Evolutionary conservation across 1,139 yeast species (phyloP).

Genomic region (Saccharomyces hybrid): DNA sequence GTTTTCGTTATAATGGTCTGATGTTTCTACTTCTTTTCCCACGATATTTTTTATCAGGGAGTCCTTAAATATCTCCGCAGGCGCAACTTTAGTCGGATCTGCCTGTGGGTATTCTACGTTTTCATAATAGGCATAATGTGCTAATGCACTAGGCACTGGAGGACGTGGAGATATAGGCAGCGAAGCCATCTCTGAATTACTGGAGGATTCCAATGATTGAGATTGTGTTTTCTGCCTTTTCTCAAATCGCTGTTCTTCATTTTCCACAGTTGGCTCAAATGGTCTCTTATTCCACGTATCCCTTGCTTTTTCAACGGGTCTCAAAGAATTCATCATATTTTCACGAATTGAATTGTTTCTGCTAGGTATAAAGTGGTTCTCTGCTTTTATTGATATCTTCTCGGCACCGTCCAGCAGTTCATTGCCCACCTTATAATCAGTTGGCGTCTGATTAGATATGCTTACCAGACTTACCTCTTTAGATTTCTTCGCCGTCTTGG

Average conservation of each 20-base stretch:
- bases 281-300: background rate
- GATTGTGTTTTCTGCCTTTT: background rate
- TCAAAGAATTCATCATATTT: background rate
- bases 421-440: background rate
- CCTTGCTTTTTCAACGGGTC: background rate
- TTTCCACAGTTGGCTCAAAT: background rate
- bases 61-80: slow-evolving; percentile 4
- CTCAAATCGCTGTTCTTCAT: background rate
- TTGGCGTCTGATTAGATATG: background rate
- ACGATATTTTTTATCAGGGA: slow-evolving; percentile 6
- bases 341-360: background rate
- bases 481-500: background rate
- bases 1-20: slow-evolving; percentile 15
- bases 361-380: background rate
- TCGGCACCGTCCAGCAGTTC: background rate
- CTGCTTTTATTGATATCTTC: background rate
- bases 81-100: slow-evolving; percentile 11
- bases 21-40: slow-evolving; percentile 6
- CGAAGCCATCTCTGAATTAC: background rate
- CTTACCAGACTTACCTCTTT: background rate
- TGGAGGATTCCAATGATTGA: background rate
- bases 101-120: slow-evolving; percentile 6
- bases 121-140: background rate
- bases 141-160: background rate
- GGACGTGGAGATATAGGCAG: background rate